These are phyloP conservation scores for Immersiella caudata DNA, from an alignment of 495 filamentous ascomycete species.

Conservation along the genomic window DNA sequence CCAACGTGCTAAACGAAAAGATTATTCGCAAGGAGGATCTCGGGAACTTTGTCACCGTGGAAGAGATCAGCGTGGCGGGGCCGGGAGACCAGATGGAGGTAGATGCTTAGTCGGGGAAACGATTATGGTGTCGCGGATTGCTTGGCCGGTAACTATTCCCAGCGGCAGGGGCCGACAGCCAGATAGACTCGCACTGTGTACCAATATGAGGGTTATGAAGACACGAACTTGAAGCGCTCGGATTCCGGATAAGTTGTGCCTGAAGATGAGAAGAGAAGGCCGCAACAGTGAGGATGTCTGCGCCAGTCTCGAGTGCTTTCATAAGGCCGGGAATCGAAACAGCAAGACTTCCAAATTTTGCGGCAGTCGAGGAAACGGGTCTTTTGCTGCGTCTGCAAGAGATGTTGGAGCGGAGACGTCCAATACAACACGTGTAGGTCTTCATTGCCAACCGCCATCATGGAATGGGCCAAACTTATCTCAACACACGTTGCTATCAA, in stretches of 20 bases:
- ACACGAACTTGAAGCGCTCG: constrained; percentile 3
- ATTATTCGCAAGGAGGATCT: constrained; percentile 90
- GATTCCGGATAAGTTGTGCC: not conserved
- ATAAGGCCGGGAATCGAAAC: too few species aligned
- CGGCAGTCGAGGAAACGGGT: too few species aligned
- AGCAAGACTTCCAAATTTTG: too few species aligned
- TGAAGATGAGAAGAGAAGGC: too few species aligned
- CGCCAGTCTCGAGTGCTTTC: too few species aligned
- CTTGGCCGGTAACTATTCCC: not conserved
- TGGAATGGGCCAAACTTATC: not conserved
- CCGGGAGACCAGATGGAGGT: constrained; percentile 95
- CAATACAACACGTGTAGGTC: too few species aligned
- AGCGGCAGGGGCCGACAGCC: not conserved
- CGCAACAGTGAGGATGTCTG: too few species aligned
- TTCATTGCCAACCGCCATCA: too few species aligned
- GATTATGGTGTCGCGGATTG: not conserved
- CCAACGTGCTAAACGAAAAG: constrained; percentile 90
- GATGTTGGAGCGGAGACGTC: too few species aligned
- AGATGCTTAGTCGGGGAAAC: constrained; percentile 59
- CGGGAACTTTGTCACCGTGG: constrained; percentile 90
- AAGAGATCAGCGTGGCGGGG: constrained; percentile 66
- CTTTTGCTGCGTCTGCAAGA: too few species aligned
- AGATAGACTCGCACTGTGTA: not conserved
- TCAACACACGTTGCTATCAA: not conserved
- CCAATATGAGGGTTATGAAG: constrained; percentile 1